Evolutionary conservation across 202 grass and related monocot species (phyloP).

Genomic region (Musa balbisiana): DNA sequence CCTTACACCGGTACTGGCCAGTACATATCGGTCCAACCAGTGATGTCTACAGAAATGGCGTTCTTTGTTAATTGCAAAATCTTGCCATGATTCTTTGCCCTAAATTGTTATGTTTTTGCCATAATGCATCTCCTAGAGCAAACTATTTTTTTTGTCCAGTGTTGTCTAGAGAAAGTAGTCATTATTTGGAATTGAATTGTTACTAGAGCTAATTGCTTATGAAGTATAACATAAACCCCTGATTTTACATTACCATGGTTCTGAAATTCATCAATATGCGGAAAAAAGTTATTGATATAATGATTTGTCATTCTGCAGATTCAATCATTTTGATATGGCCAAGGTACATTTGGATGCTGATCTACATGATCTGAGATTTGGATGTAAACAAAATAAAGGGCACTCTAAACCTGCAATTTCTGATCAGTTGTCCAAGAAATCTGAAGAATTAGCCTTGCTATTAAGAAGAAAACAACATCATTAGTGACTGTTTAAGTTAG

Average conservation of each 20-base stretch:
- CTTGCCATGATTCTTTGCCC: neutral
- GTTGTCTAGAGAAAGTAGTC: neutral
- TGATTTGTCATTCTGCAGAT: no score
- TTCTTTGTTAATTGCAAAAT: no score
- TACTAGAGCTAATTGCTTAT: neutral
- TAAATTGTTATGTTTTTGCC: no score
- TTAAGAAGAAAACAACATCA: neutral
- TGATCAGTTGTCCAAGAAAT: neutral
- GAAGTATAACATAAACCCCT: neutral
- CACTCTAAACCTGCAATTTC: neutral
- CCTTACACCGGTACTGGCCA: no score
- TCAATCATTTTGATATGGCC: neutral
- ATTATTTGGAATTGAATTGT: neutral
- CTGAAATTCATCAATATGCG: neutral
- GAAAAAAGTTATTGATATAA: no score
- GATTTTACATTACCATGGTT: neutral
- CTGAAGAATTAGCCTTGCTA: neutral
- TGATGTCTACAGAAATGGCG: no score
- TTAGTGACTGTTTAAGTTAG: neutral
- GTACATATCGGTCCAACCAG: no score
- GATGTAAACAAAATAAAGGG: neutral
- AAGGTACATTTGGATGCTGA: neutral
- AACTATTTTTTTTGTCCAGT: neutral
- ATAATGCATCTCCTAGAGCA: neutral
- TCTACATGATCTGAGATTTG: neutral